A percentile compares a stretch with the other conserved stretches of the same genome.
Conservation (phyloP, 345 rosid species). For the Populus alba region DNA sequence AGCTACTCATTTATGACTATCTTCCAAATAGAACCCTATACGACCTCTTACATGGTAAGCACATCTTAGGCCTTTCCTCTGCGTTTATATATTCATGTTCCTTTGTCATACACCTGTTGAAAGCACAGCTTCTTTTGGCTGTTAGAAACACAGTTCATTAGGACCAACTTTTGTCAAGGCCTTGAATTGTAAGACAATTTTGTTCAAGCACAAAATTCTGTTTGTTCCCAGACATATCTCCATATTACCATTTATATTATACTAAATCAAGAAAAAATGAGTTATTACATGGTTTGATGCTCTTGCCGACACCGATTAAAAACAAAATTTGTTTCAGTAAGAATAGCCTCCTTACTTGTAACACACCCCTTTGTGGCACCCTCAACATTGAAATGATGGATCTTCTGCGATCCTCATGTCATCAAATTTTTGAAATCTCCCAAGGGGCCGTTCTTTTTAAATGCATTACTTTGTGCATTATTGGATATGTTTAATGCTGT, state of each 20-base stretch:
- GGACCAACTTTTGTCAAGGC: not conserved
- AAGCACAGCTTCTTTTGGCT: not conserved
- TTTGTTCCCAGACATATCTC: not conserved
- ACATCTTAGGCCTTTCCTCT: not conserved
- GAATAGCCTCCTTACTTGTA: not conserved
- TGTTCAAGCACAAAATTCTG: not conserved
- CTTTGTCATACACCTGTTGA: not conserved
- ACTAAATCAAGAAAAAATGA: too few species aligned
- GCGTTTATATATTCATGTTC: not conserved
- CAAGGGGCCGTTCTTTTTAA: not conserved
- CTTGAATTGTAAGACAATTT: not conserved
- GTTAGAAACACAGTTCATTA: not conserved
- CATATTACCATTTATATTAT: too few species aligned
- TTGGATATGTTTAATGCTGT: not conserved
- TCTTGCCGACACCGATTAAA: too few species aligned
- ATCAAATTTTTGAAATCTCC: too few species aligned
- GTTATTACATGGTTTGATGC: too few species aligned
- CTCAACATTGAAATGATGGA: not conserved
- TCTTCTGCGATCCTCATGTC: not conserved
- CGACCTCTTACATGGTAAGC: conserved; percentile 85
- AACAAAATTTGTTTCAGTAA: too few species aligned
- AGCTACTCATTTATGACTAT: conserved; percentile 93
- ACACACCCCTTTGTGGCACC: not conserved
- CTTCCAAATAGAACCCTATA: conserved; percentile 76
- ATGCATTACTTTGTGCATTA: not conserved